A percentile compares a stretch with the other conserved stretches of the same genome.
phyloP scores from a whole-genome alignment of 129 eudicot species.

The Ambrosia artemisiifolia region DNA sequence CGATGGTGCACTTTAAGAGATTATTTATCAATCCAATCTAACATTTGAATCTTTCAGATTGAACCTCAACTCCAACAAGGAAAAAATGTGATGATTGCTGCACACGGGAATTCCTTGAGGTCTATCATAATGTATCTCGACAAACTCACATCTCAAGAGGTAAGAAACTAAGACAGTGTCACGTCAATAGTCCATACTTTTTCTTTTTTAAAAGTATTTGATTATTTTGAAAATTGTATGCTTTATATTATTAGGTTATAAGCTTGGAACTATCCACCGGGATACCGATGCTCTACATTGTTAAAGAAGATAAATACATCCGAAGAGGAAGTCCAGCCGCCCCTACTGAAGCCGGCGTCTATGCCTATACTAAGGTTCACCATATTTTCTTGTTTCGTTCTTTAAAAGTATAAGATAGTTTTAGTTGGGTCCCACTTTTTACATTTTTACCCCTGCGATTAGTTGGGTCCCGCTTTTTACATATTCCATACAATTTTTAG shows the following conservation, averaged over 20 bases:
- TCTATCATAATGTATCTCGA: constrained; percentile 99
- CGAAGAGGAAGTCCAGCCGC: constrained; percentile 93
- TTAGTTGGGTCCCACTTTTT: not conserved
- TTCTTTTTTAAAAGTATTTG: no score
- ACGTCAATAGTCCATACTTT: no score
- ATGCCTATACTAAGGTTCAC: constrained; percentile 89
- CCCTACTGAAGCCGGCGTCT: constrained; percentile 90
- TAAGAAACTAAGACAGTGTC: constrained; percentile 50
- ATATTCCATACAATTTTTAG: no score
- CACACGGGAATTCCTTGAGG: constrained; percentile 96
- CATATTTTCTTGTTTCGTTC: not conserved
- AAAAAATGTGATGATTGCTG: constrained; percentile 96
- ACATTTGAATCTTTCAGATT: constrained; percentile 48
- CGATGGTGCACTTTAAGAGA: not conserved
- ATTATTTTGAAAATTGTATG: not conserved
- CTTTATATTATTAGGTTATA: constrained; percentile 55
- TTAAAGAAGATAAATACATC: constrained; percentile 71
- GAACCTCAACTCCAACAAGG: constrained; percentile 85
- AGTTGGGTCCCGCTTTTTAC: not conserved
- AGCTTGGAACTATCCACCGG: constrained; percentile 96
- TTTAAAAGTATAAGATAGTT: not conserved
- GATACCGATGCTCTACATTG: constrained; percentile 91
- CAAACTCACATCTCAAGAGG: constrained; percentile 95
- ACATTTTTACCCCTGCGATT: not conserved
- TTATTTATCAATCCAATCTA: not conserved